Evolutionary conservation across 352 stramenopile genomes (phyloP), one percentile per base, ranked within the genome.

Genomic region (Globisporangium cederbergense): DNA sequence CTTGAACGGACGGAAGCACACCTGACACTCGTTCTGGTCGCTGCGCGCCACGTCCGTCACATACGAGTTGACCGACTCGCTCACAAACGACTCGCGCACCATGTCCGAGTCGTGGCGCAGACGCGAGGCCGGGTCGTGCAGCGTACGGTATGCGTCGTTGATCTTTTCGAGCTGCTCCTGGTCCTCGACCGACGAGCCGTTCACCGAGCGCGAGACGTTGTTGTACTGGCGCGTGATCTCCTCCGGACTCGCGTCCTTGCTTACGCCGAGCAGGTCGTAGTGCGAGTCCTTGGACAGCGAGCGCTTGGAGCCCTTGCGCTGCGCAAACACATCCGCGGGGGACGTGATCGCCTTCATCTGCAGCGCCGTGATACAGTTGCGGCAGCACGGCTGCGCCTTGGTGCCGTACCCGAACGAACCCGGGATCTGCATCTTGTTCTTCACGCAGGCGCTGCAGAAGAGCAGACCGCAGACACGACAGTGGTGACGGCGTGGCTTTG

Each of bases 1-100:
- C 64, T 93, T 93, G 64, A 95, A 95, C 10, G 83, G 86, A 64
- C 86, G 84, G 75, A 93, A 95, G 52, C 84, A 95, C n/a, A 95
- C 83, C 59, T 95, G 86, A 40, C 86, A 95, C 64, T 95, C 86
- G n/a, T 79, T 95, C 69, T 95, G 86, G 61, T 93, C 86, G 50
- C 78, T 89, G 20, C 86, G 86, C 11, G 84, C 84, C 18, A 83
- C 89, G 72, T 95, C 84, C 18, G 83, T 83, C 14, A 86, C 73
- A 34, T 90, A 89, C 67, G 74, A 85, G 49, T 68, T 57, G 8
- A 62, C 61, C 16, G 65, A 71, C 6, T 78, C 70, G 54, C 71
- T 71, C 4, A 66, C 57, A 20, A 74, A 65, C 38, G 85, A 93
- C 36, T 88, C 77, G 34, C 83, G 82, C 10, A 79, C 70, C 53